phyloP scores from a whole-genome alignment of 148 eudicot species.

The Polygonum maritimum region DNA sequence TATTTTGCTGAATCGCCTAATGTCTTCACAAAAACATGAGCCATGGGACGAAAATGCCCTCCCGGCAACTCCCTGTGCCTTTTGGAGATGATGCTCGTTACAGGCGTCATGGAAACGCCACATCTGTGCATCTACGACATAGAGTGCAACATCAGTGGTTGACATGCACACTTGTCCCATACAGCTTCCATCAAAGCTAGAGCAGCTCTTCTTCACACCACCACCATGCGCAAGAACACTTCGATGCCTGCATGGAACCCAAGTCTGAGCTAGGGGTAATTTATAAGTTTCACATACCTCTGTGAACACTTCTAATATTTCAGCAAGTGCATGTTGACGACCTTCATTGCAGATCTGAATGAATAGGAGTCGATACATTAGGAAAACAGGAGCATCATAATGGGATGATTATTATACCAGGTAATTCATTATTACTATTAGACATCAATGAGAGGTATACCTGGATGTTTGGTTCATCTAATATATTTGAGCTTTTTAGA shows the following conservation, averaged over 20 bases:
- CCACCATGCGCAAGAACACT: conserved; percentile 78
- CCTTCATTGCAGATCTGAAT: conserved; percentile 84
- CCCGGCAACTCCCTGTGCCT: conserved; percentile 93
- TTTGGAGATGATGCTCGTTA: conserved; percentile 85
- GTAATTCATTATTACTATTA: neutral
- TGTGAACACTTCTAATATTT: conserved; percentile 73
- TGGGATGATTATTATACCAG: neutral
- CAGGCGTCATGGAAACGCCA: conserved; percentile 97
- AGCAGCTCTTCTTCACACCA: conserved; percentile 74
- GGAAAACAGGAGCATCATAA: neutral
- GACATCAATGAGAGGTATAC: conserved; percentile 19
- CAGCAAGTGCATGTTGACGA: conserved; percentile 80
- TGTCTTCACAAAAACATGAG: conserved; percentile 62
- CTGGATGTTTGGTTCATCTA: conserved; percentile 69
- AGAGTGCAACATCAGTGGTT: conserved; percentile 77
- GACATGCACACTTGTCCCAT: conserved; percentile 95
- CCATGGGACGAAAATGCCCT: conserved; percentile 58
- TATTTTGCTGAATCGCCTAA: conserved; percentile 58
- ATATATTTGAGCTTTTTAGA: conserved; percentile 75
- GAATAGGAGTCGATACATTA: neutral
- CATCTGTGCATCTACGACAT: conserved; percentile 79
- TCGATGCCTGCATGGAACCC: conserved; percentile 90
- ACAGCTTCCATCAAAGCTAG: conserved; percentile 89
- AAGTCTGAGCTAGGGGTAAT: conserved; percentile 91
- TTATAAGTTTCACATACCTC: conserved; percentile 78